These are phyloP conservation scores for Saccharomycopsis sp. DNA, from an alignment of 805 yeast genomes.

Conservation along the genomic window DNA sequence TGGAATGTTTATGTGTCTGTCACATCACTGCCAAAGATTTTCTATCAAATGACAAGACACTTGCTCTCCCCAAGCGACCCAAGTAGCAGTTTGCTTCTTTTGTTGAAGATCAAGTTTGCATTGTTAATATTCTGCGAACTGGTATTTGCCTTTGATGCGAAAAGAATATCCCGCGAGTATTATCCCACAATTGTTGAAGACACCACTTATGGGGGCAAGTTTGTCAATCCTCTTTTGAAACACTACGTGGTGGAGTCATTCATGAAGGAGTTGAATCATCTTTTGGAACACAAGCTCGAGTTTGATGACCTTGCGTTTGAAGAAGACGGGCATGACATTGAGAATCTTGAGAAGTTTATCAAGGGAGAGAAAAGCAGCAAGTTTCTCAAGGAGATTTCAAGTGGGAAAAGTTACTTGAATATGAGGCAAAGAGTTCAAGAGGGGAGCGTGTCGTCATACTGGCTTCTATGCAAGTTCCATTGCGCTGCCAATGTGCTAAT, in stretches of 20 bases:
- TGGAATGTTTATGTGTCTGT: constrained; percentile 3
- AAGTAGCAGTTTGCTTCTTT: no score
- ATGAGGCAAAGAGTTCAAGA: not conserved
- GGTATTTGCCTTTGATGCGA: not conserved
- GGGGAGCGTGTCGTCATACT: not conserved
- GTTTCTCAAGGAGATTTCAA: not conserved
- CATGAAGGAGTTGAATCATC: not conserved
- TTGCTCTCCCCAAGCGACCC: no score
- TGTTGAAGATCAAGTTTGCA: no score
- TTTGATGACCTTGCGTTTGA: not conserved
- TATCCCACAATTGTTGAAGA: constrained; percentile 1
- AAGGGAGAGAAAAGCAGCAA: not conserved
- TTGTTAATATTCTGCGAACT: constrained; percentile 2
- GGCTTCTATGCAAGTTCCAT: not conserved
- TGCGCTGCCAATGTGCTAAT: no score
- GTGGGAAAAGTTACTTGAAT: not conserved
- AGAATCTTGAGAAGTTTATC: not conserved
- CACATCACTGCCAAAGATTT: constrained; percentile 1
- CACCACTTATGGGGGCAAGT: no score
- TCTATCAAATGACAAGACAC: not conserved
- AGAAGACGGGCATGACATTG: not conserved
- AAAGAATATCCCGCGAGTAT: not conserved
- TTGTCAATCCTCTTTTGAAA: not conserved
- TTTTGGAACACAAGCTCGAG: not conserved
- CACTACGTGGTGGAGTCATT: not conserved